These are phyloP conservation scores for Sporothrix curviconia DNA, from an alignment of 2,329 filamentous ascomycete genomes.

Conservation along the genomic window DNA sequence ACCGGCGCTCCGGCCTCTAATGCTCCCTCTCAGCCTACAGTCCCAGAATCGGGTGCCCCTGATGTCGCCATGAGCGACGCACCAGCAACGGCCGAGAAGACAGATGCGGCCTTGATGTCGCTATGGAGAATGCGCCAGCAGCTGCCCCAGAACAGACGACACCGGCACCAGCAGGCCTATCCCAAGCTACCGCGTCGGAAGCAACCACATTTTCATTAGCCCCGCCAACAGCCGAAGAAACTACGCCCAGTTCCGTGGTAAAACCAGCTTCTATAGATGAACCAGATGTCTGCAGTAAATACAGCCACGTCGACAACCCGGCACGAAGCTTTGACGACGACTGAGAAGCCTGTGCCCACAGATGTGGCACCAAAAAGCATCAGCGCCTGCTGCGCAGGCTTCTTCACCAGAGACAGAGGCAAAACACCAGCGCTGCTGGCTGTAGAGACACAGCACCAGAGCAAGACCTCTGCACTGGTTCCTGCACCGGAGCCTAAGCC, in stretches of 20 bases:
- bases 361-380: too few species aligned
- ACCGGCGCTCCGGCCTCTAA: not conserved
- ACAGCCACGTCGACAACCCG: too few species aligned
- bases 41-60: not conserved
- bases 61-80: constrained; percentile 5
- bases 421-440: not conserved
- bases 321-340: too few species aligned
- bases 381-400: not conserved
- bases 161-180: not conserved
- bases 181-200: too few species aligned
- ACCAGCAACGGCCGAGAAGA: not conserved
- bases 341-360: too few species aligned
- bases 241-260: too few species aligned
- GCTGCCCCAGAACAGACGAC: not conserved
- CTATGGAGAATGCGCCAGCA: too few species aligned
- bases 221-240: not conserved
- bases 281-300: too few species aligned
- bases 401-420: not conserved
- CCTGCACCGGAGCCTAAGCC: not conserved
- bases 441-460: not conserved
- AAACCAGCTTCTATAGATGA: not conserved
- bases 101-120: too few species aligned
- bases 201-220: too few species aligned
- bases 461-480: not conserved
- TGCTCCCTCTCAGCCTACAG: not conserved